Percentiles rank a stretch among this genome's conserved stretches.
Conservation (phyloP, 495 filamentous ascomycete species). For the Neurospora intermedia region DNA sequence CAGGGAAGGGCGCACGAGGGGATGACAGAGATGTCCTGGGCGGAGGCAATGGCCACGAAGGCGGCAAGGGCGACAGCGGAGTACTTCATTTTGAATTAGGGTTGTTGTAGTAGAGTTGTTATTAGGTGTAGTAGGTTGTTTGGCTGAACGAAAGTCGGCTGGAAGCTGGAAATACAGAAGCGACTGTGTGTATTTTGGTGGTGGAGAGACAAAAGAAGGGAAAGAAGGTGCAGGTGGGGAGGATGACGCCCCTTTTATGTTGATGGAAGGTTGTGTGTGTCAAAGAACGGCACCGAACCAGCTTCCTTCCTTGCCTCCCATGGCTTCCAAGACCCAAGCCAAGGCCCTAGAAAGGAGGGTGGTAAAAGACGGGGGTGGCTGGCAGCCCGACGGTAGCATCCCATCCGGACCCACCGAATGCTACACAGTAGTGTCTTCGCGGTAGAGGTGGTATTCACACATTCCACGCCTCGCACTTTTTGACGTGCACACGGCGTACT, state of each 20-base stretch:
- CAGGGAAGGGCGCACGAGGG: conserved; percentile 31
- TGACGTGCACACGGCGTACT: background rate
- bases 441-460: background rate
- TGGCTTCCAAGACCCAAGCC: background rate
- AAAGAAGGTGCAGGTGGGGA: background rate
- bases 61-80: conserved; percentile 22
- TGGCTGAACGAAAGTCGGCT: background rate
- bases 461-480: background rate
- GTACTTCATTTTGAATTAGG: conserved; percentile 30
- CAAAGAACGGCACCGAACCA: background rate
- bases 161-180: background rate
- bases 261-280: background rate
- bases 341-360: background rate
- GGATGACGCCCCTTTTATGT: background rate
- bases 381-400: background rate
- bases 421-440: background rate
- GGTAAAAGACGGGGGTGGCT: background rate
- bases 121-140: background rate
- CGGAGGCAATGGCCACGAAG: conserved; percentile 24
- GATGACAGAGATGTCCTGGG: conserved; percentile 27
- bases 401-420: background rate
- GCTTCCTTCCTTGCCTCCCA: background rate
- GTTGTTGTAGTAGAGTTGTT: background rate
- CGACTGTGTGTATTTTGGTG: background rate
- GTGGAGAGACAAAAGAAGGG: background rate